These are phyloP conservation scores for Sporothrix euskadiensis DNA, from an alignment of 2,329 filamentous ascomycete genomes.

Conservation along the genomic window DNA sequence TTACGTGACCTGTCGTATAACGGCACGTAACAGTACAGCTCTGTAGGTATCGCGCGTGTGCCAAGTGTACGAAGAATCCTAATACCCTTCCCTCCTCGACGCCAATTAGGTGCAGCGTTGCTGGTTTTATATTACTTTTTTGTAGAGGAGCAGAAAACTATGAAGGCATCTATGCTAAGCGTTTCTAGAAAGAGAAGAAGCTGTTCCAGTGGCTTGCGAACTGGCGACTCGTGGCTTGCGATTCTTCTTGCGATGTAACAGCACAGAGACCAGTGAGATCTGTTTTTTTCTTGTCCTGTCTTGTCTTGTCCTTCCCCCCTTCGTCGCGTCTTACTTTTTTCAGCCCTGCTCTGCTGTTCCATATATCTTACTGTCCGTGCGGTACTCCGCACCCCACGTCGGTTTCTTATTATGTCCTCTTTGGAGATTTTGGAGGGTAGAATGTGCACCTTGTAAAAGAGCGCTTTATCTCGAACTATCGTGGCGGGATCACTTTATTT, in stretches of 20 bases:
- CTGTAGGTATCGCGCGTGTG: background rate
- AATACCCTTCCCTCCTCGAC: background rate
- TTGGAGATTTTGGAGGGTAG: background rate
- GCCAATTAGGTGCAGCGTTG: background rate
- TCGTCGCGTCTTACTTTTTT: background rate
- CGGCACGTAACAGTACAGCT: background rate
- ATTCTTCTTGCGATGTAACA: background rate
- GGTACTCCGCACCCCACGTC: background rate
- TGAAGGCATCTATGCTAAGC: background rate
- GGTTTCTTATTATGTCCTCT: background rate
- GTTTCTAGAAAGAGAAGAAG: background rate
- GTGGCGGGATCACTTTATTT: background rate
- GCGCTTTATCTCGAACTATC: constrained; percentile 6
- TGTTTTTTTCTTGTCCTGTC: background rate
- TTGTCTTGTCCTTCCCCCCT: background rate
- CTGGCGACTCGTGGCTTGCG: background rate
- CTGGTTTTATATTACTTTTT: background rate
- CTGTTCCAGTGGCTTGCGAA: background rate
- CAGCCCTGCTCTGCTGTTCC: background rate
- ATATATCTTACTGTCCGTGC: background rate
- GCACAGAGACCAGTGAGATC: background rate
- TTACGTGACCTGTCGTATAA: no score
- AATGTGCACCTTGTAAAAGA: background rate
- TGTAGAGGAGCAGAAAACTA: background rate
- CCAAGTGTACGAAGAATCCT: background rate